A percentile compares a stretch with the other conserved stretches of the same genome.
phyloP scores from a whole-genome alignment of 2,329 filamentous ascomycete genomes.

The Calonectria hongkongensis region DNA sequence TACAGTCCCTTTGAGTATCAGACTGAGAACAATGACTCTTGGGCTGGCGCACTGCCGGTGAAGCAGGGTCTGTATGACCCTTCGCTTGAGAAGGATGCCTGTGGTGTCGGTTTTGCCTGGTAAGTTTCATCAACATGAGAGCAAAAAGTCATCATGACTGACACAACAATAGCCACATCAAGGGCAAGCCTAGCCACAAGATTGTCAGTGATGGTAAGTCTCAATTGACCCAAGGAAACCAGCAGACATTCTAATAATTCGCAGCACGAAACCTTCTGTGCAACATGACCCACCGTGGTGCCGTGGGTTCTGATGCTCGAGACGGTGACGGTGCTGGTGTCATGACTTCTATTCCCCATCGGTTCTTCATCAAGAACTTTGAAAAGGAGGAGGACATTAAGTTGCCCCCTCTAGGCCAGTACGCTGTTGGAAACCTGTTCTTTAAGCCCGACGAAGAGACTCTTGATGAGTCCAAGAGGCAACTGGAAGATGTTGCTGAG shows the following conservation, averaged over 20 bases:
- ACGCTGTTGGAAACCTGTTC: conserved; percentile 97
- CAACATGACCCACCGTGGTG: conserved; percentile 99
- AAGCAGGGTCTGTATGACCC: conserved; percentile 99
- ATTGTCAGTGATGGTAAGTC: conserved; percentile 96
- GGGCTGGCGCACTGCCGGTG: conserved; percentile 95
- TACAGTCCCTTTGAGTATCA: conserved; percentile 89
- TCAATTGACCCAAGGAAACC: not conserved
- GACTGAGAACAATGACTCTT: conserved; percentile 87
- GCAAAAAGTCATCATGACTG: conserved; percentile 42
- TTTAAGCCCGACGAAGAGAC: conserved; percentile 97
- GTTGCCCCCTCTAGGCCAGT: conserved; percentile 91
- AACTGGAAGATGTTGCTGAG: conserved; percentile 95
- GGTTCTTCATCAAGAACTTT: conserved; percentile 99
- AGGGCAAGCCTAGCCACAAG: conserved; percentile 97
- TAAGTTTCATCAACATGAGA: conserved; percentile 68
- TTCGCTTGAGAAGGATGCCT: conserved; percentile 97
- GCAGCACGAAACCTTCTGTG: conserved; percentile 93
- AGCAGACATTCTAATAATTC: conserved; percentile 26
- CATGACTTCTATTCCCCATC: conserved; percentile 99
- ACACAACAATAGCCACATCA: conserved; percentile 84
- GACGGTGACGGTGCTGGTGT: conserved; percentile 99
- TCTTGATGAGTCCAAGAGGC: conserved; percentile 90
- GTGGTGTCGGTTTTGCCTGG: conserved; percentile 99
- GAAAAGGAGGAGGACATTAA: conserved; percentile 91
- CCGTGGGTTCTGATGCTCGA: conserved; percentile 96